Evolutionary conservation across 2,329 filamentous ascomycete species (phyloP).

Genomic region (Calycina herbarum): DNA sequence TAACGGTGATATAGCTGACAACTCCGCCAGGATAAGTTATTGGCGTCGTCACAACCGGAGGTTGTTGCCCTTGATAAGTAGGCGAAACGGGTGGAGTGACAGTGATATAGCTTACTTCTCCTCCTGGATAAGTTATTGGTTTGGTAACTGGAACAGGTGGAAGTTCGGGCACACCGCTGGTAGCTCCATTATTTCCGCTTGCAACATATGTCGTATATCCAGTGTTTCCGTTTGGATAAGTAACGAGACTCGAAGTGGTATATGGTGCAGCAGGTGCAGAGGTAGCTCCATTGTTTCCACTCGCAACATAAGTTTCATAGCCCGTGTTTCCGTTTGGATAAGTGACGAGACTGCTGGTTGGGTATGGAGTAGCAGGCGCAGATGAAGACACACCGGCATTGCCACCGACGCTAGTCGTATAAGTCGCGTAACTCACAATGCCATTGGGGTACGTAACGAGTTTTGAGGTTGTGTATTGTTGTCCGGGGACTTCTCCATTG

Average conservation of each 20-base stretch:
- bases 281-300: neutral
- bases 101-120: neutral
- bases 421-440: neutral
- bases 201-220: neutral
- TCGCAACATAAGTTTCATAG: neutral
- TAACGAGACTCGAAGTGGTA: neutral
- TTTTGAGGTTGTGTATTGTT: neutral
- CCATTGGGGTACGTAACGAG: neutral
- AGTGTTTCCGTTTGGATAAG: neutral
- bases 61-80: neutral
- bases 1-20: neutral
- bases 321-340: neutral
- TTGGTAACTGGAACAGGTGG: neutral
- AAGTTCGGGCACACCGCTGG: neutral
- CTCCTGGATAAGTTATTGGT: neutral
- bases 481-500: neutral
- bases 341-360: neutral
- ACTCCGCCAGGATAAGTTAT: neutral
- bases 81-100: neutral
- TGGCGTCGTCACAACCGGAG: neutral
- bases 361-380: neutral
- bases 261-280: neutral
- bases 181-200: neutral
- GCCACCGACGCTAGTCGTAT: neutral
- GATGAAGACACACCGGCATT: neutral